These are phyloP conservation scores for Penicillium sp. DNA, from an alignment of 2,329 filamentous ascomycete genomes.

Conservation along the genomic window DNA sequence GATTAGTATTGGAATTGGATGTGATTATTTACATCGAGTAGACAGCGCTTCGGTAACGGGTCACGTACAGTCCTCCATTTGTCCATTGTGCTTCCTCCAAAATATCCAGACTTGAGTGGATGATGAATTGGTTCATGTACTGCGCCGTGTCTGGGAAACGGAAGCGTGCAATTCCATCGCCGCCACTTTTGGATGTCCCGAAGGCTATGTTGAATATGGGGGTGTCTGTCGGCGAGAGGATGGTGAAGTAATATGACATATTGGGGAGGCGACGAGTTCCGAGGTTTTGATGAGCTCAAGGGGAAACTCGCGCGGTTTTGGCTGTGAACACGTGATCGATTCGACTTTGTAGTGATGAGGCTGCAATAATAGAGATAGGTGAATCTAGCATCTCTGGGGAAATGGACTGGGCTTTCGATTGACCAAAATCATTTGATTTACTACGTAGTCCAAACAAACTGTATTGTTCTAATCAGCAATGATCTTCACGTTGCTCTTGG, in stretches of 20 bases:
- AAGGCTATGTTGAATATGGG: conserved; percentile 97
- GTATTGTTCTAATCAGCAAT: too few relatives aligned
- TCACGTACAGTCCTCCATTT: conserved; percentile 68
- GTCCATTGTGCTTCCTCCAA: conserved; percentile 96
- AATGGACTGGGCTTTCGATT: too few relatives aligned
- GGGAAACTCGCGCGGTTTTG: not conserved
- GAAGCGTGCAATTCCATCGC: conserved; percentile 85
- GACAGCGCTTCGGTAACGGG: too few relatives aligned
- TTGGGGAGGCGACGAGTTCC: conserved; percentile 20
- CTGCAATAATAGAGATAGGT: too few relatives aligned
- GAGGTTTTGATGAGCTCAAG: conserved; percentile 3
- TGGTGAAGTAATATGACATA: conserved; percentile 99
- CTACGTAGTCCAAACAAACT: too few relatives aligned
- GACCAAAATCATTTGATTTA: too few relatives aligned
- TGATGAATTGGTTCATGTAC: conserved; percentile 95
- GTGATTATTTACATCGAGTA: too few relatives aligned
- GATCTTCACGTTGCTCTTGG: too few relatives aligned
- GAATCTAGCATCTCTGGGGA: too few relatives aligned
- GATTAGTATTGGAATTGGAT: too few relatives aligned
- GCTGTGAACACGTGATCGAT: conserved; percentile 14
- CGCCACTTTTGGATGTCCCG: conserved; percentile 90
- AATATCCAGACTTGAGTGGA: conserved; percentile 88
- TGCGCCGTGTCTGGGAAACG: conserved; percentile 82
- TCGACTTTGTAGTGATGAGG: conserved; percentile 5
- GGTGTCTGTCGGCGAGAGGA: conserved; percentile 91